phyloP scores from a whole-genome alignment of 2,329 filamentous ascomycete genomes.

The Metarhizium rileyi region DNA sequence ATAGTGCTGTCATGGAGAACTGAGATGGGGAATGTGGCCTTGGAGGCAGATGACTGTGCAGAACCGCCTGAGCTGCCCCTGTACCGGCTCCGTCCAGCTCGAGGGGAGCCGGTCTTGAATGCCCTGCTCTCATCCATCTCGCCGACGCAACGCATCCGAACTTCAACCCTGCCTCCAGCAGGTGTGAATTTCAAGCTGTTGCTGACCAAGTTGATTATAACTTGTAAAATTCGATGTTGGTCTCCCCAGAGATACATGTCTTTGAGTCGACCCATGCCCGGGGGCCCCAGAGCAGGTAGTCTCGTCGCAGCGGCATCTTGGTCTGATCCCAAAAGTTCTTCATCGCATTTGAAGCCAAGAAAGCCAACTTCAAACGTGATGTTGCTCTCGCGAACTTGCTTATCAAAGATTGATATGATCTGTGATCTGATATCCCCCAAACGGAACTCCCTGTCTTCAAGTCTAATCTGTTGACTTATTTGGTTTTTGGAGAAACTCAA shows the following conservation, averaged over 20 bases:
- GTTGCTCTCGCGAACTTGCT: conserved; percentile 70
- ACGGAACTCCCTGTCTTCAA: conserved; percentile 80
- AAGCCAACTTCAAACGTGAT: conserved; percentile 69
- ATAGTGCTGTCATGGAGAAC: neutral
- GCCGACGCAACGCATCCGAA: conserved; percentile 65
- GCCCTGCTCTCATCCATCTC: conserved; percentile 46
- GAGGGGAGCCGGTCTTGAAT: conserved; percentile 32
- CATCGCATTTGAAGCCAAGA: conserved; percentile 27
- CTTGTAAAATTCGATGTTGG: conserved; percentile 79
- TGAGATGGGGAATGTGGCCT: conserved; percentile 15
- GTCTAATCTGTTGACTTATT: conserved; percentile 70
- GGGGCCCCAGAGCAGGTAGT: conserved; percentile 52
- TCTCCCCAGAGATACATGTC: conserved; percentile 92
- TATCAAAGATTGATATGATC: conserved; percentile 77
- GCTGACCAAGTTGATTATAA: conserved; percentile 88
- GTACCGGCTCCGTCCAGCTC: conserved; percentile 31
- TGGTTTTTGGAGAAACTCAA: conserved; percentile 93
- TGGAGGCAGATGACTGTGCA: conserved; percentile 41
- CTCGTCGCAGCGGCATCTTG: conserved; percentile 23
- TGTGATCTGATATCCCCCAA: conserved; percentile 78
- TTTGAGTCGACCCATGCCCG: conserved; percentile 58
- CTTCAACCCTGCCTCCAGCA: conserved; percentile 60
- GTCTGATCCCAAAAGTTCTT: conserved; percentile 22
- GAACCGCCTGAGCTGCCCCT: conserved; percentile 39
- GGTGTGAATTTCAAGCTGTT: conserved; percentile 91